phyloP scores from a whole-genome alignment of 345 rosid species.

The Brassica rapa region DNA sequence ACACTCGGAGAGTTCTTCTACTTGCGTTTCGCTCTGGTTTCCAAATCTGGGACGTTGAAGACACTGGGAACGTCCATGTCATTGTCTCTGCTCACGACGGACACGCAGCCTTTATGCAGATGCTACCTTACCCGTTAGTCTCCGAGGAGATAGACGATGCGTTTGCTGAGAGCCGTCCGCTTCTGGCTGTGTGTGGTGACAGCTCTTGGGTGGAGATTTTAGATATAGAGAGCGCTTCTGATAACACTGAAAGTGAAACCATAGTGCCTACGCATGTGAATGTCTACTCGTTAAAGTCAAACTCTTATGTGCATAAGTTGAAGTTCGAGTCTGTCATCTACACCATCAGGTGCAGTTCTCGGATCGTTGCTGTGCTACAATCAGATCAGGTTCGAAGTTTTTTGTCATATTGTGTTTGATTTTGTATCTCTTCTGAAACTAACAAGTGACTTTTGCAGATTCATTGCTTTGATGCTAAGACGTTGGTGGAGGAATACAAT shows the following conservation, averaged over 20 bases:
- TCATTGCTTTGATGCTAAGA: slow-evolving; percentile 72
- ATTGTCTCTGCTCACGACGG: slow-evolving; percentile 79
- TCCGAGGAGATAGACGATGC: slow-evolving; percentile 48
- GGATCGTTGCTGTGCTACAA: slow-evolving; percentile 82
- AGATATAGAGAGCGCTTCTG: slow-evolving; percentile 41
- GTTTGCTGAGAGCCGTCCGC: slow-evolving; percentile 63
- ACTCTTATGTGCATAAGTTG: slow-evolving; percentile 63
- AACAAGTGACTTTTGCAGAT: slow-evolving; percentile 59
- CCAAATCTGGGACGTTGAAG: slow-evolving; percentile 98
- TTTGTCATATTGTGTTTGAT: slow-evolving; percentile 1
- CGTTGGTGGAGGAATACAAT: slow-evolving; percentile 61
- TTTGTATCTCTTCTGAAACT: slow-evolving; percentile 16
- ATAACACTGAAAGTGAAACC: slow-evolving; percentile 43
- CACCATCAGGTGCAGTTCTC: slow-evolving; percentile 85
- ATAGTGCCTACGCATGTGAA: slow-evolving; percentile 55
- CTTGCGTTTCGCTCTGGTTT: slow-evolving; percentile 82
- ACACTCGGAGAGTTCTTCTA: slow-evolving; percentile 63
- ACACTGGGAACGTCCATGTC: slow-evolving; percentile 71
- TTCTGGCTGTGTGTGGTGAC: slow-evolving; percentile 73
- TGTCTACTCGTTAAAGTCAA: slow-evolving; percentile 81
- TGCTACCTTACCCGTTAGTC: slow-evolving; percentile 62
- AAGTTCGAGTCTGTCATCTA: slow-evolving; percentile 76
- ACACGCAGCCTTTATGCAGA: slow-evolving; percentile 77
- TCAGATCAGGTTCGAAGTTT: slow-evolving; percentile 63
- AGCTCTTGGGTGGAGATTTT: slow-evolving; percentile 52